Conservation (phyloP, 495 filamentous ascomycete species). For the Xylaria bambusicola region DNA sequence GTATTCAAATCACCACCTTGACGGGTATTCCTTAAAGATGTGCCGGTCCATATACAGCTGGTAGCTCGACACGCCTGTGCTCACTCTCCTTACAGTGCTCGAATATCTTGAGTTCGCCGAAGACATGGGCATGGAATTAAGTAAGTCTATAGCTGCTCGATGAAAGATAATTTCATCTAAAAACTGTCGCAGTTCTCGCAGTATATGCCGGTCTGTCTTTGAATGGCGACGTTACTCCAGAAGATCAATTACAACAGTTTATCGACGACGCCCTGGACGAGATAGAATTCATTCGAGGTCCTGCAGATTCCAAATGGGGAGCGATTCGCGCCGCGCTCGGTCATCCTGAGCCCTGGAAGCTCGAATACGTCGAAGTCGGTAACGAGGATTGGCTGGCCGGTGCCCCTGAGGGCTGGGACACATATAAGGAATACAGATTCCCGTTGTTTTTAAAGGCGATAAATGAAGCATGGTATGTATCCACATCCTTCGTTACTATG, state of each 20-base stretch:
- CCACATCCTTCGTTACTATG: background rate
- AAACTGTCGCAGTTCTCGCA: conserved; percentile 42
- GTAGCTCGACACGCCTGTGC: no score
- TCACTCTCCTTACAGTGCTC: conserved; percentile 29
- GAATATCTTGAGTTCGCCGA: conserved; percentile 70
- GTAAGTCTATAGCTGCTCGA: conserved; percentile 21
- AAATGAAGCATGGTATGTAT: conserved; percentile 41
- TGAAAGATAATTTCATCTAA: background rate
- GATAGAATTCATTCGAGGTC: conserved; percentile 65
- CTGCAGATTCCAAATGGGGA: conserved; percentile 57
- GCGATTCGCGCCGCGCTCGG: conserved; percentile 58
- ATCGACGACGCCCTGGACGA: conserved; percentile 67
- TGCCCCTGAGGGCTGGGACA: conserved; percentile 33
- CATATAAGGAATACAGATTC: conserved; percentile 61
- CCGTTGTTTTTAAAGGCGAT: conserved; percentile 59
- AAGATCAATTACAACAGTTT: conserved; percentile 43
- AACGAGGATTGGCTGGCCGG: conserved; percentile 65
- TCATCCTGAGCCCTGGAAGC: conserved; percentile 56
- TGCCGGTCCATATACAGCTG: background rate
- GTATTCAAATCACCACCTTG: background rate
- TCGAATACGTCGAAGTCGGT: conserved; percentile 65
- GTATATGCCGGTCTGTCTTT: conserved; percentile 67
- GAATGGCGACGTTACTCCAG: conserved; percentile 48
- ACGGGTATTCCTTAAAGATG: background rate
- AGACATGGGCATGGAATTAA: conserved; percentile 59